Percentiles rank a stretch among this genome's conserved stretches.
phyloP scores from a whole-genome alignment of 1,139 yeast species.

The Scheffersomyces lignicola region DNA sequence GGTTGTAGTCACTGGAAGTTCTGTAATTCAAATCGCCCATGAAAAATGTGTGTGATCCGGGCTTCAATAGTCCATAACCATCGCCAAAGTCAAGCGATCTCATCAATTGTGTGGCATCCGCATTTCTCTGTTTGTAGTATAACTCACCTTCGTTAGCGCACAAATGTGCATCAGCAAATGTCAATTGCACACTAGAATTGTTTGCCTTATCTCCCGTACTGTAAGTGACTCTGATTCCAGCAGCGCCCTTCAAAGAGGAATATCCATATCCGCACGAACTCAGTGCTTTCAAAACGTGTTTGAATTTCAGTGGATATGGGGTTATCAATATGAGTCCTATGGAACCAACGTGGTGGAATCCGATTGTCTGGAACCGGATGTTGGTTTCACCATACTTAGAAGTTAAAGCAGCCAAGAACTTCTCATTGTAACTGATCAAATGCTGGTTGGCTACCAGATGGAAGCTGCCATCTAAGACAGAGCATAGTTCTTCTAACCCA shows the following conservation, averaged over 20 bases:
- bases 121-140: conserved; percentile 50
- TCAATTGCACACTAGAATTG: conserved; percentile 33
- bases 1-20: conserved; percentile 35
- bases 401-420: conserved; percentile 41
- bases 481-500: conserved; percentile 75
- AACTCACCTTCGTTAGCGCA: conserved; percentile 72
- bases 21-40: conserved; percentile 88
- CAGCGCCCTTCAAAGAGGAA: conserved; percentile 76
- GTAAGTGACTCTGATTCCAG: conserved; percentile 53
- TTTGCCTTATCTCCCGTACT: conserved; percentile 19
- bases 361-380: conserved; percentile 45
- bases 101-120: conserved; percentile 50
- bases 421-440: conserved; percentile 40
- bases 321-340: conserved; percentile 60
- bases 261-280: conserved; percentile 57
- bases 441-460: conserved; percentile 35
- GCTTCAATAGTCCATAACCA: conserved; percentile 57
- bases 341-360: conserved; percentile 58
- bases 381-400: conserved; percentile 26
- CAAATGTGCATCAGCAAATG: conserved; percentile 71
- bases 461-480: conserved; percentile 64
- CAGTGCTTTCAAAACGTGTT: conserved; percentile 26
- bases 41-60: conserved; percentile 60
- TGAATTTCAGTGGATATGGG: conserved; percentile 38
- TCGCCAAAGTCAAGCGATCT: conserved; percentile 60